phyloP scores from a whole-genome alignment of 371 early-diverging fungal species.

The Circinella umbellata region DNA sequence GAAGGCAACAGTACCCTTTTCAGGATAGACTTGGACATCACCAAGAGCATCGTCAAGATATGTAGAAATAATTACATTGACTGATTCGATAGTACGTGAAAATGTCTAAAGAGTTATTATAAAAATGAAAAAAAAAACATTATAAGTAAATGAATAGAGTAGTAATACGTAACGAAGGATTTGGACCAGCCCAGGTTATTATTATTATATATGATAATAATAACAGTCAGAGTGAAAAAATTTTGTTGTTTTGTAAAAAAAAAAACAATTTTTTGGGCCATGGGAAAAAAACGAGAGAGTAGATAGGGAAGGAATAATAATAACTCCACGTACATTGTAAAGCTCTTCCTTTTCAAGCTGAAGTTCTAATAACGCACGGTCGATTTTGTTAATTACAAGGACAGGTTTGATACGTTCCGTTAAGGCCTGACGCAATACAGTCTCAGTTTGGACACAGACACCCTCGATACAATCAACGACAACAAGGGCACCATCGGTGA shows the following conservation, averaged over 20 bases:
- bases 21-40: conserved; percentile 91
- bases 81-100: conserved; percentile 90
- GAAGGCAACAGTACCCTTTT: conserved; percentile 97
- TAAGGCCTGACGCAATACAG: conserved; percentile 98
- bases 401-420: conserved; percentile 98
- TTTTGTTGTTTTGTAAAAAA: too few relatives aligned
- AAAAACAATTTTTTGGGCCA: conserved; percentile 12
- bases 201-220: too few relatives aligned
- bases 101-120: conserved; percentile 68
- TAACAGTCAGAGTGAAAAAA: too few relatives aligned
- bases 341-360: conserved; percentile 94
- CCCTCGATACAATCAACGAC: conserved; percentile 99
- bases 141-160: too few relatives aligned
- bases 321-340: conserved; percentile 61
- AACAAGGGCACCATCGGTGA: conserved; percentile 99
- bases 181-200: too few relatives aligned
- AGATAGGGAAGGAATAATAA: neutral
- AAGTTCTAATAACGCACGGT: conserved; percentile 97
- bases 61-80: conserved; percentile 95
- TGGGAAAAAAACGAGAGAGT: neutral
- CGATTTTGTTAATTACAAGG: conserved; percentile 99
- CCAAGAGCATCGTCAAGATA: conserved; percentile 87
- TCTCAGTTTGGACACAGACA: conserved; percentile 99
- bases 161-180: too few relatives aligned
- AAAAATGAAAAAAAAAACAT: neutral